Base-by-base conservation (phyloP, 306 rosid genomes). In the Corylus avellana region DNA sequence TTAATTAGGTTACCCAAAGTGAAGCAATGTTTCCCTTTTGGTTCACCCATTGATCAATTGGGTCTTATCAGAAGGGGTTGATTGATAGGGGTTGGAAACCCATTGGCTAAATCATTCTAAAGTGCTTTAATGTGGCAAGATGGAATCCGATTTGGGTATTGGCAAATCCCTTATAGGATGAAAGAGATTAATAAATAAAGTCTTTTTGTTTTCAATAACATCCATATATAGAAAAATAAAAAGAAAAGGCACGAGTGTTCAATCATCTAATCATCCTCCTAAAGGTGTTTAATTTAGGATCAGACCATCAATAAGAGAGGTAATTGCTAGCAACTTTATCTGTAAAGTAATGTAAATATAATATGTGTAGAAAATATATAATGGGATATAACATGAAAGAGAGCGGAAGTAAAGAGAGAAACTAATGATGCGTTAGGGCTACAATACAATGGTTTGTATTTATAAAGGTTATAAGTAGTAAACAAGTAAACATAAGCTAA, bases 121-220 rank as follows among this genome's bases (percentile, higher is more conserved):
- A 35, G 70, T 75, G 75, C 82, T 86, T 86, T 81, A 29, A 68
- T 56, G 51, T 72, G 63, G 78, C 61, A 73, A 78, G 59, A 64
- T 8, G 35, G 75, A 78, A 71, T 84, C 78, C 69, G 17, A 22
- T 78, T 54, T 70, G 20, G 16, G 50, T 17, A 58, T 47, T 44
- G 61, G 18, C 29, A 20, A 22, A 35, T 74, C 63, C 6, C 18
- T 74, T 20, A 8, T 39, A 67, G 8, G 50, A 27, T 39, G 16
- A 67, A 39, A 17, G 18, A 18, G 13, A n/a, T 42, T 67, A 16
- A 67, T 8, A 67, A 8, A 44, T 2, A 8, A 44, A 5, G 8
- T 1, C 9, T 11, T 42, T 22, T 42, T 22, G 7, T 59, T 59
- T 10, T 9, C 2, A 10, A 59, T 22, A 67, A 4, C 9, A 68